Evolutionary conservation across 139 green algal genomes (phyloP), one percentile per base, ranked within the genome.

Genomic region (Micractinium sp.): DNA sequence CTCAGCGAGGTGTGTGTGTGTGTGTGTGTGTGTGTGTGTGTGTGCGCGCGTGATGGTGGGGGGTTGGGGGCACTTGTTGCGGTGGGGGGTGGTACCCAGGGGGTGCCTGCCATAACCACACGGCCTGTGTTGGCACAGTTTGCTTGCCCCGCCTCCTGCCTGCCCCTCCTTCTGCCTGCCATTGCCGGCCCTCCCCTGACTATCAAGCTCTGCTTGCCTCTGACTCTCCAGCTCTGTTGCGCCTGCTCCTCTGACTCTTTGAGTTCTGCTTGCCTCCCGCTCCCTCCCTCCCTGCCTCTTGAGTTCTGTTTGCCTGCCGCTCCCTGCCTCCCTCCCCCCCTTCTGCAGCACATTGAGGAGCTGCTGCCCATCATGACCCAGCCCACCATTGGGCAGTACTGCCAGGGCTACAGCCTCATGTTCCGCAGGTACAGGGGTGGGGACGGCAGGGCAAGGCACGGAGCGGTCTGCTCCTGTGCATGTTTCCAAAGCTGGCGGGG

Each of bases 261-360:
- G 27, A 29, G 7, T 56, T 9, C 69, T 76, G 69, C 25, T 29
- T 74, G 66, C 18, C 66, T 12, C 66, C 66, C 31, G 60, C 60
- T 16, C 60, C 60, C 14, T 66, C 15, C 60, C 60, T n/a, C n/a
- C n/a, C n/a, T n/a, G n/a, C n/a, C n/a, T n/a, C n/a, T n/a, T n/a
- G n/a, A n/a, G n/a, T n/a, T n/a, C n/a, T n/a, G n/a, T n/a, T n/a
- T n/a, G n/a, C n/a, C n/a, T n/a, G n/a, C n/a, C n/a, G n/a, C n/a
- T n/a, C n/a, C n/a, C n/a, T n/a, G n/a, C n/a, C n/a, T n/a, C n/a
- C n/a, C n/a, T n/a, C n/a, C n/a, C n/a, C n/a, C 23, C 69, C 69
- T 36, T 13, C 63, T 39, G 29, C 93, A 97, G 80, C 92, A 98
- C 91, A 94, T 98, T 39, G 95, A 97, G 90, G 96, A 98, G 94